Conservation (phyloP, 768 basidiomycete species). For the Crassisporium funariophilum region DNA sequence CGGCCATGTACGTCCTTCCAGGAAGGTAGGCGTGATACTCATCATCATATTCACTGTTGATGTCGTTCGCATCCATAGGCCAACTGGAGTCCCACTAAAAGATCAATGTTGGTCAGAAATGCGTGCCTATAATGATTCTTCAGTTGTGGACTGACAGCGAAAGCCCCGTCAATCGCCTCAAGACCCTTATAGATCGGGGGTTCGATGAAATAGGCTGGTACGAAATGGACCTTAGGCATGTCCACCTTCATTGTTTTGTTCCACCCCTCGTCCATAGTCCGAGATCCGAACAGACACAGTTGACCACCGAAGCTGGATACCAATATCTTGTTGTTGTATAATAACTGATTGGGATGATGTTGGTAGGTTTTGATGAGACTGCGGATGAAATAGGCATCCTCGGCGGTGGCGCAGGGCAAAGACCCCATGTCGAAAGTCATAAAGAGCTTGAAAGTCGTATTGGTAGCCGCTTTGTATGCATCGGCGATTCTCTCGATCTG, state of each 20-base stretch:
- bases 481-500: conserved; percentile 43
- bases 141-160: conserved; percentile 36
- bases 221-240: conserved; percentile 44
- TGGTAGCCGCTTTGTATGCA: conserved; percentile 44
- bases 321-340: conserved; percentile 40
- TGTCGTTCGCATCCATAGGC: conserved; percentile 40
- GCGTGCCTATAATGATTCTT: neutral
- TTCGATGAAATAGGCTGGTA: conserved; percentile 62
- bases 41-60: conserved; percentile 33
- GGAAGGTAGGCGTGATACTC: conserved; percentile 27
- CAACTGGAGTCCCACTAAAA: conserved; percentile 56
- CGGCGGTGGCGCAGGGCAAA: conserved; percentile 41
- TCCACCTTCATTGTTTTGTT: conserved; percentile 29
- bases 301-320: conserved; percentile 59
- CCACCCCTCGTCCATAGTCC: conserved; percentile 47
- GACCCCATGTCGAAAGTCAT: conserved; percentile 49
- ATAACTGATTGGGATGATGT: conserved; percentile 43
- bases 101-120: neutral
- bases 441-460: conserved; percentile 45
- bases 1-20: conserved; percentile 39
- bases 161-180: conserved; percentile 52
- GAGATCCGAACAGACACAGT: conserved; percentile 52
- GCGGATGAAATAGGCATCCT: conserved; percentile 35
- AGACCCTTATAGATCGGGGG: conserved; percentile 38
- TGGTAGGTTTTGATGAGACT: conserved; percentile 41